Percentiles rank a stretch among this genome's conserved stretches.
Evolutionary conservation across 257 asterid genomes (phyloP).

Genomic region (Nicotiana paniculata): DNA sequence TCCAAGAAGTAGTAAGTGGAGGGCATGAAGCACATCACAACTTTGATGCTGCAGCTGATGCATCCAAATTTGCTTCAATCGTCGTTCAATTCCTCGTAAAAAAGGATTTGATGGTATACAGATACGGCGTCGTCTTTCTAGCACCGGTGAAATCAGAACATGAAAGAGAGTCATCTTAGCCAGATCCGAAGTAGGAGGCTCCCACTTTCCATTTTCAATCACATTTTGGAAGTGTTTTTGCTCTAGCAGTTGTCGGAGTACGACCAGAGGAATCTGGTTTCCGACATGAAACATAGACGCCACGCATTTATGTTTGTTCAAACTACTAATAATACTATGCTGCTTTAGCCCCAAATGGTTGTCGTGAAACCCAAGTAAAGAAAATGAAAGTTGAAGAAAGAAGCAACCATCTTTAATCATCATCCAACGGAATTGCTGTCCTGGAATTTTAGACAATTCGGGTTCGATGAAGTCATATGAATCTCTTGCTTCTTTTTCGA

Average conservation of each 20-base stretch:
- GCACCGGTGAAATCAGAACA: neutral
- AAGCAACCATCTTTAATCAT: slow-evolving; percentile 20
- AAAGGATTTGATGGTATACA: too few relatives aligned
- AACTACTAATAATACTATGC: neutral
- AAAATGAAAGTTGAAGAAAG: slow-evolving; percentile 18
- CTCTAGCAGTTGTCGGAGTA: slow-evolving; percentile 10
- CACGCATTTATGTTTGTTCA: neutral
- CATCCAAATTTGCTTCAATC: neutral
- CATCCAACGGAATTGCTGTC: neutral
- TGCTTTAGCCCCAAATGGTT: too few relatives aligned
- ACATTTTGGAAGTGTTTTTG: neutral
- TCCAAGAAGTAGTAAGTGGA: slow-evolving; percentile 13
- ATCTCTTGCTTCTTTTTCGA: neutral
- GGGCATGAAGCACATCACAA: slow-evolving; percentile 22
- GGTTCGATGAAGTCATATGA: too few relatives aligned
- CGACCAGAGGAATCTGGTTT: slow-evolving; percentile 21
- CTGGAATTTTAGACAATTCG: too few relatives aligned
- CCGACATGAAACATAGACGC: slow-evolving; percentile 14
- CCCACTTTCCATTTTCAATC: neutral
- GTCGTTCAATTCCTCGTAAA: too few relatives aligned
- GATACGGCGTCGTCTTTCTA: too few relatives aligned
- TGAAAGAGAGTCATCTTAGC: neutral
- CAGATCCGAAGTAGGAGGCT: neutral
- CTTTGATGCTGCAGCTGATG: neutral
- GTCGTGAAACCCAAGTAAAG: too few relatives aligned